A percentile compares a stretch with the other conserved stretches of the same genome.
These are phyloP conservation scores for Ceriops decandra DNA, from an alignment of 345 rosid species.

Conservation along the genomic window DNA sequence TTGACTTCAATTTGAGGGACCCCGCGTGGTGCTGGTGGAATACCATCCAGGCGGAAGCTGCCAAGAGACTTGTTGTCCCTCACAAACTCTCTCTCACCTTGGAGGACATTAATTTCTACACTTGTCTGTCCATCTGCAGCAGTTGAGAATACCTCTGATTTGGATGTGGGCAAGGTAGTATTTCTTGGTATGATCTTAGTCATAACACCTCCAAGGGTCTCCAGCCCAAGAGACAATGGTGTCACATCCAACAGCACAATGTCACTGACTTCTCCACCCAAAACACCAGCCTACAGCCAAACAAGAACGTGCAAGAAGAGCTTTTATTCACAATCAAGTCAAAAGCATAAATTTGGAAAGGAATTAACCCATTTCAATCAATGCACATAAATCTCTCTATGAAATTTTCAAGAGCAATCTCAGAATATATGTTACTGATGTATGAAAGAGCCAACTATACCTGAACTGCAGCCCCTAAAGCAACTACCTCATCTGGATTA, in stretches of 20 bases:
- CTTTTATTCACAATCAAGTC: not conserved
- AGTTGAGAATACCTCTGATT: conserved; percentile 96
- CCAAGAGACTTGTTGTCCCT: conserved; percentile 91
- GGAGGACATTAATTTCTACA: conserved; percentile 93
- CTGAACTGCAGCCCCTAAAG: conserved; percentile 98
- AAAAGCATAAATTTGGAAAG: not conserved
- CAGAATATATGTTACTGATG: not conserved
- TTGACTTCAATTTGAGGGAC: conserved; percentile 94
- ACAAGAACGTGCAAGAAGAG: not conserved
- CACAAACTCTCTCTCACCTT: conserved; percentile 97
- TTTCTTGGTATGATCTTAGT: conserved; percentile 94
- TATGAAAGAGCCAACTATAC: conserved; percentile 20
- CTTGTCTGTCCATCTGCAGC: conserved; percentile 99
- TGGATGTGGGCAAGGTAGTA: conserved; percentile 89
- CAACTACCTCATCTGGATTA: conserved; percentile 98
- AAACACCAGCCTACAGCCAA: conserved; percentile 75
- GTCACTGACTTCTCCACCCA: conserved; percentile 94
- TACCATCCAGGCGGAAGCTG: conserved; percentile 68
- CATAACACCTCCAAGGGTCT: conserved; percentile 98
- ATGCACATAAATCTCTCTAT: not conserved
- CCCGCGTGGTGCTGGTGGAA: conserved; percentile 90
- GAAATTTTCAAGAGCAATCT: not conserved
- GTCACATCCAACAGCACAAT: conserved; percentile 88
- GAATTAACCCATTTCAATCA: not conserved
- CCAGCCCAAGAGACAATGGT: conserved; percentile 83